Evolutionary conservation across 1,139 yeast species (phyloP), one percentile per base, ranked within the genome.

Genomic region (Nadsonia commutata): DNA sequence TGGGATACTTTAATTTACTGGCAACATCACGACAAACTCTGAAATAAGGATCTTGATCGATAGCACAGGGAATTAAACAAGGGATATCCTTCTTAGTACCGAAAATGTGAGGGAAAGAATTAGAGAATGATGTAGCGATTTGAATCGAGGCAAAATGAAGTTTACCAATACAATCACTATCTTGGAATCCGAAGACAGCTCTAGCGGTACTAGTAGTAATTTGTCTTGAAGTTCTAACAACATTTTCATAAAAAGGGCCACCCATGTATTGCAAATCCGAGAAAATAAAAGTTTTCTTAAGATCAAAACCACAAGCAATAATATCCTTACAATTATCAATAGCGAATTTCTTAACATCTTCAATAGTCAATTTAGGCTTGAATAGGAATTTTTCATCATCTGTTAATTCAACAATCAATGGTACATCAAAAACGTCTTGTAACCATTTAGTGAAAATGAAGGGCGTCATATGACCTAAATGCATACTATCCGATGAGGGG

Each of bases 11-110:
- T 59, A 93, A 74, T 63, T 88, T 90, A 58, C 80, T 86, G 20
- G 98, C 96, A 50, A 93, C 98, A 60, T 93, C 99, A 65, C 99
- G 75, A 65, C 95, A 84, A 23, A 93, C 94, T 63, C 99, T 75
- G 69, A 93, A 93, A 65, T 93, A 93, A 36, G 99, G 98, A 63
- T 93, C 99, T 68, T 88, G 96, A 62, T 93, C 99, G 62, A 93
- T 93, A 40, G 99, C 99, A 72, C 98, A 93, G 36, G 99, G 99
- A 63, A 93, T 93, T 63, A 93, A 70, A 65, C 95, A 84, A 47
- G 96, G 98, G 39, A 67, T 61, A 1, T 96, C 88, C 63, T 81
- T 80, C 41, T 80, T 70, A 55, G 80, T 66, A 9, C 85, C 95
- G 55, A 93, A 74, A 23, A 93, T 81, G 52, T 81, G 95, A 2